phyloP scores from a whole-genome alignment of 2,329 filamentous ascomycete species.

The Capronia coronata region DNA sequence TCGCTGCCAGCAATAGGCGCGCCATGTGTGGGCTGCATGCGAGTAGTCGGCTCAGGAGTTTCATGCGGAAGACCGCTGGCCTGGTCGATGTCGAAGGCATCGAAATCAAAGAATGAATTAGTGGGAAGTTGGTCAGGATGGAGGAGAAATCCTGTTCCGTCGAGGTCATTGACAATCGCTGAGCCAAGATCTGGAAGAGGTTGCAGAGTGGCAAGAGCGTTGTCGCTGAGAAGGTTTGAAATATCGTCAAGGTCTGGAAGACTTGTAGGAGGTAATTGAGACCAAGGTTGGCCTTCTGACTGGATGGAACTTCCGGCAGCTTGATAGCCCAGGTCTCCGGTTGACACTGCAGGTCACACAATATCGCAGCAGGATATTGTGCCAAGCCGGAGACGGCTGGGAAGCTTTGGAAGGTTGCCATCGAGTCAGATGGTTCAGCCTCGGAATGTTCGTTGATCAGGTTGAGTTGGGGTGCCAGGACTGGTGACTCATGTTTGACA shows the following conservation, averaged over 20 bases:
- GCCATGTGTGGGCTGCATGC: constrained; percentile 50
- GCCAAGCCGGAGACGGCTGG: constrained; percentile 65
- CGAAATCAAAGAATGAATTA: constrained; percentile 52
- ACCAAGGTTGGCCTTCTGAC: constrained; percentile 34
- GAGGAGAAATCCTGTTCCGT: constrained; percentile 42
- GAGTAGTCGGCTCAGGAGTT: constrained; percentile 45
- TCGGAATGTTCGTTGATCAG: constrained; percentile 30
- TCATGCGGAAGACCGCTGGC: constrained; percentile 43
- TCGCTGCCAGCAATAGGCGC: constrained; percentile 49
- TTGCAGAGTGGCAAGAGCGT: constrained; percentile 58
- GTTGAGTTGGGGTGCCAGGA: constrained; percentile 25
- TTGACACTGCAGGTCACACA: constrained; percentile 99
- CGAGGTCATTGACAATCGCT: constrained; percentile 67
- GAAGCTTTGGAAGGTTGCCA: constrained; percentile 18
- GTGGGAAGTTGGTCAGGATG: constrained; percentile 41
- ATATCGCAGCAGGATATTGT: constrained; percentile 99
- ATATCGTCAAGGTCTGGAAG: constrained; percentile 64
- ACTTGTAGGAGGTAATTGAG: constrained; percentile 46
- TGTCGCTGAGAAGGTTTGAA: constrained; percentile 54
- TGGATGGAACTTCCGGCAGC: constrained; percentile 37
- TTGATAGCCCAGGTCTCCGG: constrained; percentile 58
- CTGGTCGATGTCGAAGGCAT: constrained; percentile 44
- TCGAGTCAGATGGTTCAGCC: constrained; percentile 39
- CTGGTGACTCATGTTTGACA: constrained; percentile 25
- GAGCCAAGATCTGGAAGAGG: constrained; percentile 71